These are phyloP conservation scores for Massariosphaeria phaeospora DNA, from an alignment of 495 filamentous ascomycete species.

Conservation along the genomic window DNA sequence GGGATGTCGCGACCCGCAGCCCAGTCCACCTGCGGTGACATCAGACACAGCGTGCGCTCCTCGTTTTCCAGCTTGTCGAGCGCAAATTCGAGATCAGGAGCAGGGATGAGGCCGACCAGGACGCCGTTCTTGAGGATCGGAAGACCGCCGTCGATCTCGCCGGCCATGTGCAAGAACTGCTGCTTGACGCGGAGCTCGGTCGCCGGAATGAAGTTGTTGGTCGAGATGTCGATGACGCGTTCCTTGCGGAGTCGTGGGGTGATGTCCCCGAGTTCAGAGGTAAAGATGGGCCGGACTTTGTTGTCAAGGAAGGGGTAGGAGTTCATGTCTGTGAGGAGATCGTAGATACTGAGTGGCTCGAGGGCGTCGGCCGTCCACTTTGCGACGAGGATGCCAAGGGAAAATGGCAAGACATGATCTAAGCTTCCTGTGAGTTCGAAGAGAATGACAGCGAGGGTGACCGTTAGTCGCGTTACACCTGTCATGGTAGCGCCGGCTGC, in stretches of 20 bases:
- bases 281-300: conserved; percentile 85
- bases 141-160: conserved; percentile 87
- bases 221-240: conserved; percentile 81
- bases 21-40: conserved; percentile 59
- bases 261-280: conserved; percentile 78
- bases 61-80: conserved; percentile 77
- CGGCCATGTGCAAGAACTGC: conserved; percentile 71
- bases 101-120: conserved; percentile 88
- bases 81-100: conserved; percentile 90
- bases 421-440: conserved; percentile 94
- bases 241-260: conserved; percentile 66
- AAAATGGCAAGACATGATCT: conserved; percentile 93
- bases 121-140: conserved; percentile 74
- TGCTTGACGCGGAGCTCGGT: conserved; percentile 71
- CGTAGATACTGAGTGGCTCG: conserved; percentile 92
- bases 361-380: conserved; percentile 98
- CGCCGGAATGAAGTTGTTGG: conserved; percentile 71
- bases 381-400: conserved; percentile 80
- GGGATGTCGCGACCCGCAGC: conserved; percentile 37
- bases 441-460: conserved; percentile 89
- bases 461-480: conserved; percentile 87
- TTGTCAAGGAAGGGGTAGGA: conserved; percentile 93
- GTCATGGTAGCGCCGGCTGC: conserved; percentile 98
- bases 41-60: conserved; percentile 68
- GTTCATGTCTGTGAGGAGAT: conserved; percentile 93